Conservation (phyloP, 441 rosid genomes). For the Mallotus repandus region DNA sequence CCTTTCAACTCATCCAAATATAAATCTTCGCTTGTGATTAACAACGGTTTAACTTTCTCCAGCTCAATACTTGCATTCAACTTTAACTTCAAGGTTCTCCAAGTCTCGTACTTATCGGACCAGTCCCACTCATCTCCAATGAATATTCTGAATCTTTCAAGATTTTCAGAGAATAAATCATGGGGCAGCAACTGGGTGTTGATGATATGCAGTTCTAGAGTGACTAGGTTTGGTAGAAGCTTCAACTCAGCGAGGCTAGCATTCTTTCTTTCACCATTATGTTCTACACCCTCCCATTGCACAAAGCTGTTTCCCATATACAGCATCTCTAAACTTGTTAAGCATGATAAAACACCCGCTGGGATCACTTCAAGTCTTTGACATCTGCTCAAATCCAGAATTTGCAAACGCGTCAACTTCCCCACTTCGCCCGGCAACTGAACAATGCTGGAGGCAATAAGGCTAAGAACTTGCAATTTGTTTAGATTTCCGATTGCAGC, state of each 20-base stretch:
- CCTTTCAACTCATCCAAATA: conserved; percentile 5
- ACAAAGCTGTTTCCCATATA: conserved; percentile 5
- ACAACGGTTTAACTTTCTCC: not conserved
- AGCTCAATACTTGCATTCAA: not conserved
- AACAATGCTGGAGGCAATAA: no score
- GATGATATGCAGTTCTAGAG: conserved; percentile 10
- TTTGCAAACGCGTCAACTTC: not conserved
- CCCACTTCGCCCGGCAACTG: no score
- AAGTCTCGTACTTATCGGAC: not conserved
- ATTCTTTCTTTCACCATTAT: not conserved
- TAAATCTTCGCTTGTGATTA: conserved; percentile 16
- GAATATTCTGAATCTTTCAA: not conserved
- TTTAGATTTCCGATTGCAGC: no score
- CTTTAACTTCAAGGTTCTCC: conserved; percentile 19
- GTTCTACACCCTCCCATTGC: conserved; percentile 12
- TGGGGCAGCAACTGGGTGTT: conserved; percentile 18
- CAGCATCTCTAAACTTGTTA: conserved; percentile 13
- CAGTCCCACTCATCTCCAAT: conserved; percentile 20
- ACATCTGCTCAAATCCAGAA: conserved; percentile 16
- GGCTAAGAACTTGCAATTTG: no score
- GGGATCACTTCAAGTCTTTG: conserved; percentile 5
- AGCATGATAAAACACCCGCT: conserved; percentile 2
- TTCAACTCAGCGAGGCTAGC: conserved; percentile 17
- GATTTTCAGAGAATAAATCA: conserved; percentile 3
- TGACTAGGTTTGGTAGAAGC: conserved; percentile 4